A percentile compares a stretch with the other conserved stretches of the same genome.
Conservation (phyloP, 2,329 filamentous ascomycete genomes). For the Cercospora canescens region DNA sequence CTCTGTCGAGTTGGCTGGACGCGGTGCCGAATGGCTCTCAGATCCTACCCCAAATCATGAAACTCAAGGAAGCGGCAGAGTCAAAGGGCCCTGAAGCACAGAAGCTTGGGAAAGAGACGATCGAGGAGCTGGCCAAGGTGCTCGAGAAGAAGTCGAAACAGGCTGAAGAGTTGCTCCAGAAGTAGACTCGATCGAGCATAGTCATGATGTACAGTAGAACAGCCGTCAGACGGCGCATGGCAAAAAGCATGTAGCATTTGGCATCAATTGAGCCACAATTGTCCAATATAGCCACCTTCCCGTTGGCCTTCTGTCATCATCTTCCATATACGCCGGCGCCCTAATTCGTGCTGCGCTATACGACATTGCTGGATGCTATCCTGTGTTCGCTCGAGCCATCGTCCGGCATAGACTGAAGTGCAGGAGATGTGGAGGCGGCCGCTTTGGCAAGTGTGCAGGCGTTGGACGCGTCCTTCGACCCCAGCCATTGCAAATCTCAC, state of each 20-base stretch:
- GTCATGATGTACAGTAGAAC: background rate
- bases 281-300: background rate
- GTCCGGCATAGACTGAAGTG: background rate
- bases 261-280: background rate
- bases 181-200: slow-evolving; percentile 3
- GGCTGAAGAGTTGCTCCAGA: slow-evolving; percentile 59
- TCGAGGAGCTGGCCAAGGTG: slow-evolving; percentile 65
- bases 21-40: slow-evolving; percentile 65
- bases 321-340: too few relatives aligned
- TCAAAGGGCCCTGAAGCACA: slow-evolving; percentile 71
- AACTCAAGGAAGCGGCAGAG: slow-evolving; percentile 64
- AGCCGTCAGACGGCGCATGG: background rate
- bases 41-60: slow-evolving; percentile 65
- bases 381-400: background rate
- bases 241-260: background rate
- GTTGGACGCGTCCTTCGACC: too few relatives aligned
- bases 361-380: background rate
- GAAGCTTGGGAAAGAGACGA: slow-evolving; percentile 67
- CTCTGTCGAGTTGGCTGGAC: slow-evolving; percentile 61
- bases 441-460: too few relatives aligned
- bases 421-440: background rate
- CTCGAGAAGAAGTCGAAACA: slow-evolving; percentile 60
- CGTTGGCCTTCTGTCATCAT: background rate
- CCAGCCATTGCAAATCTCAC: too few relatives aligned
- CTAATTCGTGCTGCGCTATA: too few relatives aligned